phyloP scores from a whole-genome alignment of 306 rosid species.

The Ochetophila trinervis region DNA sequence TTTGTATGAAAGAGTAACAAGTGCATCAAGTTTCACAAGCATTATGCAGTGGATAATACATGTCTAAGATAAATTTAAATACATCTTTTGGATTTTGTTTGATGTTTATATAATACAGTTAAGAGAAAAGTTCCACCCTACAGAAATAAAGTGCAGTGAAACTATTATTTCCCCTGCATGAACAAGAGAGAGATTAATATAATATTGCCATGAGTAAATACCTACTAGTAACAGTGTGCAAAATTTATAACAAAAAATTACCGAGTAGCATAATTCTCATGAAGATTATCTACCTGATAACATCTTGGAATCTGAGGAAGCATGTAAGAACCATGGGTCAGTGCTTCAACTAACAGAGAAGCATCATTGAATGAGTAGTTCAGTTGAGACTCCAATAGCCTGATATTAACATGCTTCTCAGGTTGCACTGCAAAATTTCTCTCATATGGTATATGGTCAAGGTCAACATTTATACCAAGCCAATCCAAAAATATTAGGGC shows the following conservation, averaged over 20 bases:
- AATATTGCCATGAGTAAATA: no score
- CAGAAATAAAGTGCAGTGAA: no score
- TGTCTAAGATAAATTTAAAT: background rate
- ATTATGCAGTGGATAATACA: background rate
- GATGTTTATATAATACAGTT: no score
- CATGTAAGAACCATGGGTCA: slow-evolving; percentile 94
- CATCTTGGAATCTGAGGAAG: slow-evolving; percentile 76
- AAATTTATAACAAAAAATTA: background rate
- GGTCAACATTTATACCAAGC: slow-evolving; percentile 64
- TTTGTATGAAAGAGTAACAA: background rate
- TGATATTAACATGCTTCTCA: slow-evolving; percentile 44
- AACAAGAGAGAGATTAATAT: no score
- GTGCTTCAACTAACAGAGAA: slow-evolving; percentile 72
- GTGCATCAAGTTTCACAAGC: background rate
- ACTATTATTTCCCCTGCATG: no score
- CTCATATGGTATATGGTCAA: slow-evolving; percentile 38
- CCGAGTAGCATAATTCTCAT: background rate
- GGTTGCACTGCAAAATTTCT: slow-evolving; percentile 36
- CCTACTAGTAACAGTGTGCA: background rate
- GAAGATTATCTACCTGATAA: slow-evolving; percentile 61
- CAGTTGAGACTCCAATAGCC: slow-evolving; percentile 42
- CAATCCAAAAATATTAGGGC: slow-evolving; percentile 64
- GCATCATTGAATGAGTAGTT: slow-evolving; percentile 58
- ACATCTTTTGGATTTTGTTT: no score
- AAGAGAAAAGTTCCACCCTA: no score